Evolutionary conservation across 2,329 filamentous ascomycete species (phyloP), one percentile per base, ranked within the genome.

Genomic region (Phaeosphaeria sp.): DNA sequence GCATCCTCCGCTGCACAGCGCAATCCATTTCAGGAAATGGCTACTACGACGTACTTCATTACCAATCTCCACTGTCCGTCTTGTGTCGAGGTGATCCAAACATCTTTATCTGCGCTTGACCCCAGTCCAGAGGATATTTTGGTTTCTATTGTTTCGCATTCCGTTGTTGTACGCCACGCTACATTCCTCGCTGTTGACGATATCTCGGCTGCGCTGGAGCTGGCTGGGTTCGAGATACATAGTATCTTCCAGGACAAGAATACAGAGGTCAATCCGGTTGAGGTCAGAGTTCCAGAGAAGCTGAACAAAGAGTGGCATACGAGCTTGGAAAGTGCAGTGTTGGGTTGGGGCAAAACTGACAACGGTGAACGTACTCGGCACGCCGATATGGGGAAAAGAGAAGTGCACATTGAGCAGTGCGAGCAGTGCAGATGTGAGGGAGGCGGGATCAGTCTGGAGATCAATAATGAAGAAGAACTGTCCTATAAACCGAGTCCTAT

Each of bases 51-150:
- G 33, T 87, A 89, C 69, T 82, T 92, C 60, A 80, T 93, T 65
- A 85, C 84, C 60, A 92, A 93, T 74, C 82, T 93, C n/a, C 90
- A 93, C 77, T 92, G 90, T 78, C 87, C 89, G 15, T 90, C 89
- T 59, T 93, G 90, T 74, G 86, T 91, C 50, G 84, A 85, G 36
- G 82, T 84, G 64, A 91, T 93, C 70, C 82, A 87, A 68, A 79
- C 83, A 53, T 82, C 84, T 58, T 78, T 92, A 57, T 80, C 66
- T 36, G 64, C 67, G 6, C 74, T 85, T 73, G 57, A 81, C 69
- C 78, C 84, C 72, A 69, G 79, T 80, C 79, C 80, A 70, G 63
- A 72, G 54, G 87, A 85, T 78, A 84, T 91, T 27, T 89, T 88
- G 61, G 85, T 89, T 58, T 91, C 90, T 63, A 85, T 92, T 59